phyloP scores from a whole-genome alignment of 306 rosid species.

The Cyamopsis tetragonoloba region DNA sequence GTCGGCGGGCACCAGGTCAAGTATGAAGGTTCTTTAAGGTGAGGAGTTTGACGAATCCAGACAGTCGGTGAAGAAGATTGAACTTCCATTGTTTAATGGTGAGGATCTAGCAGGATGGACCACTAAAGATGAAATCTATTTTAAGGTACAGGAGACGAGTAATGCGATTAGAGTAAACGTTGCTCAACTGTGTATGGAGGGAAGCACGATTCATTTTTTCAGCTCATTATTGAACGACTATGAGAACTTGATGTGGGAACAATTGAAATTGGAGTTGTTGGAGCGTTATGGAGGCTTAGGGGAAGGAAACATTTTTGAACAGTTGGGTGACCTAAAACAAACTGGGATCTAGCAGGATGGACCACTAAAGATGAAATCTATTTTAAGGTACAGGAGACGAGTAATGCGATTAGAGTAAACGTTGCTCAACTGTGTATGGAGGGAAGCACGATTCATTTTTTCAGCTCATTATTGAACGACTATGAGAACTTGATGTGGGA shows the following conservation, averaged over 20 bases:
- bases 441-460: not conserved
- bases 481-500: not conserved
- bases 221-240: not conserved
- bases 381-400: not conserved
- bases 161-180: not conserved
- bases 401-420: not conserved
- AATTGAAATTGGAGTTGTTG: not conserved
- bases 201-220: not conserved
- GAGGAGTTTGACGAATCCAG: not conserved
- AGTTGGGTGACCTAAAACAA: too few relatives aligned
- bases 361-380: not conserved
- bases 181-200: not conserved
- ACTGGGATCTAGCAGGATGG: not conserved
- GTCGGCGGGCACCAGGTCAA: too few relatives aligned
- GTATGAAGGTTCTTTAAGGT: not conserved
- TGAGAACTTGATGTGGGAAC: not conserved
- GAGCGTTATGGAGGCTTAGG: not conserved
- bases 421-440: not conserved
- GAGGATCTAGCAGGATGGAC: not conserved
- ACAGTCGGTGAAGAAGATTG: not conserved
- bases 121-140: not conserved
- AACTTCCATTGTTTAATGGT: not conserved
- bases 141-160: not conserved
- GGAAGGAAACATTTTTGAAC: too few relatives aligned
- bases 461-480: not conserved